These are phyloP conservation scores for Cicer bijugum DNA, from an alignment of 306 rosid species.

Conservation along the genomic window DNA sequence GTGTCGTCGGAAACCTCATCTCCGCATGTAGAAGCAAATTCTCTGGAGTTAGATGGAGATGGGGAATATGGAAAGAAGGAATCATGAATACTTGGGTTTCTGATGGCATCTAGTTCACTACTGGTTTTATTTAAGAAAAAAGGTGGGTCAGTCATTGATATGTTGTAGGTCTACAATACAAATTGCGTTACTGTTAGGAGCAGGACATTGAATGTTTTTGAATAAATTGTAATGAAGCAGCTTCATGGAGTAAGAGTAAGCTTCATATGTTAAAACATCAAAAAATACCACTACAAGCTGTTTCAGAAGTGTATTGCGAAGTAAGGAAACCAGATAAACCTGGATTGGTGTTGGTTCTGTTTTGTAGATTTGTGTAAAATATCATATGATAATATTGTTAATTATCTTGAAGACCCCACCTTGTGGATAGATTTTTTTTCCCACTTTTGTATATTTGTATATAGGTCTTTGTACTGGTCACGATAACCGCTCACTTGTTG, in stretches of 20 bases:
- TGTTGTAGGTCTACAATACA: background rate
- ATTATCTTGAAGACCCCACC: background rate
- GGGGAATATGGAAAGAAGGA: constrained; percentile 73
- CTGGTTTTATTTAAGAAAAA: constrained; percentile 26
- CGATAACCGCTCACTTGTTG: background rate
- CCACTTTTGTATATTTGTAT: constrained; percentile 14
- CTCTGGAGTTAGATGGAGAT: constrained; percentile 61
- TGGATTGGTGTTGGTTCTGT: constrained; percentile 15
- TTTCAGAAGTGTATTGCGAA: constrained; percentile 2
- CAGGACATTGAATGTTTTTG: background rate
- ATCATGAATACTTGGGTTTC: constrained; percentile 55
- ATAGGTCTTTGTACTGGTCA: constrained; percentile 15
- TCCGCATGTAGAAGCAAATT: constrained; percentile 48
- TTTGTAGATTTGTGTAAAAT: constrained; percentile 32
- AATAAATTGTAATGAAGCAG: constrained; percentile 20
- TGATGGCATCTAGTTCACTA: constrained; percentile 45
- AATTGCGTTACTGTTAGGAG: background rate
- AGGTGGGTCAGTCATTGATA: constrained; percentile 1
- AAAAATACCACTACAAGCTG: background rate
- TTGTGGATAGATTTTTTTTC: background rate
- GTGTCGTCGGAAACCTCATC: constrained; percentile 48
- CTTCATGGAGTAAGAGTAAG: constrained; percentile 28
- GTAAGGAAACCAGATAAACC: constrained; percentile 22
- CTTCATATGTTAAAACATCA: background rate
- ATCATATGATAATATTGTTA: constrained; percentile 6